phyloP scores from a whole-genome alignment of 192 early-diverging fungal genomes.

The Coemansia erecta region DNA sequence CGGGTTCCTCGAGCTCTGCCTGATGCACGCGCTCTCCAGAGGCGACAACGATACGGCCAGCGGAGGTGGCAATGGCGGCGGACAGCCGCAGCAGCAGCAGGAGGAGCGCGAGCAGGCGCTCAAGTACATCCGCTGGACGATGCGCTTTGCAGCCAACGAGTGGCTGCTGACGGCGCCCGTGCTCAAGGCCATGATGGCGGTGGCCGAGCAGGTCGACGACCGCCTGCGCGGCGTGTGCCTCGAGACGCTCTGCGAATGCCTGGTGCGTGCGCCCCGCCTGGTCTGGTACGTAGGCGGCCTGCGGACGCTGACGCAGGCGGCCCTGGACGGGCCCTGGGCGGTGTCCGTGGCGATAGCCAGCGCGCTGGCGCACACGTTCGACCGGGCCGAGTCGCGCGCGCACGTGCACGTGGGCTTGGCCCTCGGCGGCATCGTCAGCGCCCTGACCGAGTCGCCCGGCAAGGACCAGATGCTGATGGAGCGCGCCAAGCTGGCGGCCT shows the following conservation, averaged over 20 bases:
- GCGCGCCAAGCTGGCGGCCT: slow-evolving; percentile 45
- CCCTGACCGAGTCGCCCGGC: slow-evolving; percentile 42
- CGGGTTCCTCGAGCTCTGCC: slow-evolving; percentile 45
- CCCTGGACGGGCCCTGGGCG: slow-evolving; percentile 53
- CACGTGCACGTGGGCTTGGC: slow-evolving; percentile 35
- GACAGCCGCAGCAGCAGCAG: too few relatives aligned
- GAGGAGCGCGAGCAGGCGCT: slow-evolving; percentile 54
- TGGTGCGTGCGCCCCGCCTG: slow-evolving; percentile 33
- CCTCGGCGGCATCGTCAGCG: slow-evolving; percentile 42
- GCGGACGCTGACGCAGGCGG: slow-evolving; percentile 42
- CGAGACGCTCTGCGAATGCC: slow-evolving; percentile 51
- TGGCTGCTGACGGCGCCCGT: slow-evolving; percentile 43
- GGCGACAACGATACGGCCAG: slow-evolving; percentile 30
- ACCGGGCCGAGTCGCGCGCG: slow-evolving; percentile 33
- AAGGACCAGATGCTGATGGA: slow-evolving; percentile 41
- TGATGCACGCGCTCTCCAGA: slow-evolving; percentile 35
- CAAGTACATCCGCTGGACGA: slow-evolving; percentile 49
- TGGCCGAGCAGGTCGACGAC: slow-evolving; percentile 53
- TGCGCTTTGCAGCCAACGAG: slow-evolving; percentile 24
- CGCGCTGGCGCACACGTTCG: slow-evolving; percentile 40
- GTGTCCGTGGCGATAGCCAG: slow-evolving; percentile 38
- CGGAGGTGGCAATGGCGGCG: too few relatives aligned
- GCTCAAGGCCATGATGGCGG: slow-evolving; percentile 43
- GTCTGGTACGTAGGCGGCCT: slow-evolving; percentile 45
- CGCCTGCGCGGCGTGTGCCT: slow-evolving; percentile 48